These are phyloP conservation scores for Clavulina sp. DNA, from an alignment of 768 basidiomycete species.

Conservation along the genomic window DNA sequence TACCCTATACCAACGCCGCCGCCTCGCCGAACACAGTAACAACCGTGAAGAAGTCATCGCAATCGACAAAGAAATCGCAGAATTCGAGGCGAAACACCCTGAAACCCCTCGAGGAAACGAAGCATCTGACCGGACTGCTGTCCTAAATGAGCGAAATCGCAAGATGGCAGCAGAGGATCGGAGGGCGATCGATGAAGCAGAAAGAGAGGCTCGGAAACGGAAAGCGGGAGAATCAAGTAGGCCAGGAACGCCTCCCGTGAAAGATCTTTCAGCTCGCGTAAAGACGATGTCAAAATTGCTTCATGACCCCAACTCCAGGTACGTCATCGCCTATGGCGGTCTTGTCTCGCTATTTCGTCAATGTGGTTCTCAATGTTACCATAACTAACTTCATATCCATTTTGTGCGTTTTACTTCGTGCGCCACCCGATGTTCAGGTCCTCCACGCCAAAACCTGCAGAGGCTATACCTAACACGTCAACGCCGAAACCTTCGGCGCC, in stretches of 20 bases:
- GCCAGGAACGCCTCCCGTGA: not conserved
- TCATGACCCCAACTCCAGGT: slow-evolving; percentile 39
- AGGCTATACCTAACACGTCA: slow-evolving; percentile 21
- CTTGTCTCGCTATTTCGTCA: not conserved
- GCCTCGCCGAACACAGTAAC: slow-evolving; percentile 35
- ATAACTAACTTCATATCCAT: slow-evolving; percentile 10
- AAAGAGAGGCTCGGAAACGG: slow-evolving; percentile 9
- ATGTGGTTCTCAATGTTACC: slow-evolving; percentile 3
- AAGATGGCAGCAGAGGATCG: slow-evolving; percentile 69
- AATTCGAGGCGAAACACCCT: slow-evolving; percentile 21
- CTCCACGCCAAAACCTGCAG: slow-evolving; percentile 17
- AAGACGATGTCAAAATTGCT: slow-evolving; percentile 45
- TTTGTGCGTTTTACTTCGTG: slow-evolving; percentile 10
- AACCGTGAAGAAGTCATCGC: slow-evolving; percentile 46
- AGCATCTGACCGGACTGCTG: slow-evolving; percentile 24
- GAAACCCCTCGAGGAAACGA: not conserved
- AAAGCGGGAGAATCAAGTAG: slow-evolving; percentile 11
- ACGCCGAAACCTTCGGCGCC: slow-evolving; percentile 22
- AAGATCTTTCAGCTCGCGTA: slow-evolving; percentile 35
- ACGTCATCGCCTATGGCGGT: slow-evolving; percentile 15
- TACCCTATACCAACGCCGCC: slow-evolving; percentile 55
- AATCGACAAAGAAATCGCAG: slow-evolving; percentile 48
- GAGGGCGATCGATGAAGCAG: slow-evolving; percentile 32
- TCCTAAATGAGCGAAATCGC: slow-evolving; percentile 80
- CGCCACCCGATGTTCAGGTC: slow-evolving; percentile 17